Evolutionary conservation across 2,329 filamentous ascomycete species (phyloP), one percentile per base, ranked within the genome.

Genomic region (Fusarium dlaminii): DNA sequence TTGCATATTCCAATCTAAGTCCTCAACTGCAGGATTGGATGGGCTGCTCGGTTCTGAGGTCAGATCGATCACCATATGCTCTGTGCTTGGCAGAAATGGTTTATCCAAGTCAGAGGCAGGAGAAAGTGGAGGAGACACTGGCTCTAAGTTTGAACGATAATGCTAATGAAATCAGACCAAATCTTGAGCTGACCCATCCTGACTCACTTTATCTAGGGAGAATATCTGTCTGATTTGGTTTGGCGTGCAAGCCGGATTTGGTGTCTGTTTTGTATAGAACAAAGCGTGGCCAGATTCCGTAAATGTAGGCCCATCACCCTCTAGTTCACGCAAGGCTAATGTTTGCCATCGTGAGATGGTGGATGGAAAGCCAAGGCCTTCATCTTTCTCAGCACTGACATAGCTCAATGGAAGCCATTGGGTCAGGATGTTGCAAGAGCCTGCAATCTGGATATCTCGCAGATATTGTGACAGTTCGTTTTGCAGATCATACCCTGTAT

Each of bases 21-120:
- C 51, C 15, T 61, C 32, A 48, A 63, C 51, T 3, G 45, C 29
- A 3, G 32, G 8, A 8, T 64, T 54, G 12, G 51, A n/a, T 6
- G 80, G 79, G 29, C 73, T 83, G 20, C 48, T 67, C 18, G 82
- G 79, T 5, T 81, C 81, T 1, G 81, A 81, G 34, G 78, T 78
- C 3, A 80, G 60, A 40, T 81, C 78, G 7, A 83, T 76, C 8
- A 74, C 22, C 11, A 74, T 68, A 30, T 66, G 66, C 2, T 68
- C 63, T 3, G 57, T 43, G 13, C 64, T 46, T 2, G 78, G 80
- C n/a, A 79, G 34, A 56, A 77, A 80, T 2, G 62, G 57, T 13
- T 59, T 63, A 22, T 61, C 62, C 13, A 46, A 8, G 12, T 74
- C 74, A 8, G 75, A 77, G 5, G 75, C 45, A 13, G 80, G 79